A percentile compares a stretch with the other conserved stretches of the same genome.
Conservation (phyloP, 192 early-diverging fungal genomes). For the Entophlyctis luteolus region DNA sequence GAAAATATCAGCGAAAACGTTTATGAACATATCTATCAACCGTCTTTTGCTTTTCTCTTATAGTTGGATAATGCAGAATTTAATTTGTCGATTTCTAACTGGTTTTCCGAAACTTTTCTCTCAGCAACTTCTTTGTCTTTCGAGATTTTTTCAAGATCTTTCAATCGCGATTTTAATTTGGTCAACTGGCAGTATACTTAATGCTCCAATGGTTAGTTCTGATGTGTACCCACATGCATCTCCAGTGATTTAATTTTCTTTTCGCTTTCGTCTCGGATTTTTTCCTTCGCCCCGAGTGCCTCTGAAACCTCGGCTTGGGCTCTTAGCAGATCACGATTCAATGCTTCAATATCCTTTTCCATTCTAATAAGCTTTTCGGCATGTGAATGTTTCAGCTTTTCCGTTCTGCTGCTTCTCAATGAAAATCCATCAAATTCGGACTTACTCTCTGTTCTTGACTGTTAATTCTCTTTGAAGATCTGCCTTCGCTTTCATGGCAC, state of each 20-base stretch:
- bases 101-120: conserved; percentile 18
- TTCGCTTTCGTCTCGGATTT: conserved; percentile 46
- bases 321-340: conserved; percentile 26
- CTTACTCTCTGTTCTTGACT: conserved; percentile 41
- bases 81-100: conserved; percentile 42
- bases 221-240: background rate
- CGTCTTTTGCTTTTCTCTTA: conserved; percentile 53
- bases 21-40: conserved; percentile 6
- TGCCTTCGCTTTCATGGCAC: conserved; percentile 38
- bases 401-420: conserved; percentile 26
- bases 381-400: conserved; percentile 34
- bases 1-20: background rate
- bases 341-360: conserved; percentile 36
- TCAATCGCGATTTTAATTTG: conserved; percentile 39
- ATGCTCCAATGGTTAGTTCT: background rate
- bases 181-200: background rate
- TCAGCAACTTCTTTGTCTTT: conserved; percentile 38
- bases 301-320: conserved; percentile 25
- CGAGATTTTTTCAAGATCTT: conserved; percentile 34
- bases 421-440: background rate
- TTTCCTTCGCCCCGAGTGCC: conserved; percentile 28
- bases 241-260: conserved; percentile 38
- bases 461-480: conserved; percentile 41
- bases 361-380: conserved; percentile 29
- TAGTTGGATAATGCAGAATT: conserved; percentile 4